phyloP scores from a whole-genome alignment of 495 filamentous ascomycete genomes.

The Aspergillus leporis region DNA sequence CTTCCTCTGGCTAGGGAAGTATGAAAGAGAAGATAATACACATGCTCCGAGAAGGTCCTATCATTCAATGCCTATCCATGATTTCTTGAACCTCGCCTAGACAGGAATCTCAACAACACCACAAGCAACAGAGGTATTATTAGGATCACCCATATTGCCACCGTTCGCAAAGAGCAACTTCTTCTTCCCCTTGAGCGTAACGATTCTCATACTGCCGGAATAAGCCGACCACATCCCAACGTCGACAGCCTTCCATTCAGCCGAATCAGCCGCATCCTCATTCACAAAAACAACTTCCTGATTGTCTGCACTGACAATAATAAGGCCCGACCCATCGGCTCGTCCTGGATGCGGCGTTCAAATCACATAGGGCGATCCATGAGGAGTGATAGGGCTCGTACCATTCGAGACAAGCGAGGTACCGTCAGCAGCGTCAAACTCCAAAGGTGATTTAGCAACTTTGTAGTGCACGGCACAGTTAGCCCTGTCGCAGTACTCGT shows the following conservation, averaged over 20 bases:
- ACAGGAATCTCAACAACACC: slow-evolving; percentile 9
- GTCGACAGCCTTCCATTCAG: slow-evolving; percentile 11
- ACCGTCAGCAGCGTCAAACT: not conserved
- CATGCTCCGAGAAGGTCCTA: too few species aligned
- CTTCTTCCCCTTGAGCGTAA: slow-evolving; percentile 8
- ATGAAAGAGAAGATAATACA: too few species aligned
- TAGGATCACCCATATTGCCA: slow-evolving; percentile 11
- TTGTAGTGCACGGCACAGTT: slow-evolving; percentile 7
- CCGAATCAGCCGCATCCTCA: slow-evolving; percentile 11
- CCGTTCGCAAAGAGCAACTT: slow-evolving; percentile 14
- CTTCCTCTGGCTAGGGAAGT: too few species aligned
- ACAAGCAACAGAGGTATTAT: slow-evolving; percentile 10
- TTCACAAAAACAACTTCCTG: slow-evolving; percentile 10
- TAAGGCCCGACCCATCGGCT: slow-evolving; percentile 12
- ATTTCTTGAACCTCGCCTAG: too few species aligned
- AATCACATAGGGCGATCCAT: slow-evolving; percentile 5
- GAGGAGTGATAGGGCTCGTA: not conserved
- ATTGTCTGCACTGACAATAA: slow-evolving; percentile 5
- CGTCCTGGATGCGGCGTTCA: slow-evolving; percentile 9
- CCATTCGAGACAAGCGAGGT: slow-evolving; percentile 9
- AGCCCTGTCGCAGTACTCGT: slow-evolving; percentile 2
- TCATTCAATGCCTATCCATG: too few species aligned
- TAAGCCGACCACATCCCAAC: slow-evolving; percentile 9
- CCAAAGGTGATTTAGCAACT: not conserved
- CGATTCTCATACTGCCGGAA: slow-evolving; percentile 13